Percentiles rank a stretch among this genome's conserved stretches.
phyloP scores from a whole-genome alignment of 139 green algal genomes.

The Bryopsis sp. region DNA sequence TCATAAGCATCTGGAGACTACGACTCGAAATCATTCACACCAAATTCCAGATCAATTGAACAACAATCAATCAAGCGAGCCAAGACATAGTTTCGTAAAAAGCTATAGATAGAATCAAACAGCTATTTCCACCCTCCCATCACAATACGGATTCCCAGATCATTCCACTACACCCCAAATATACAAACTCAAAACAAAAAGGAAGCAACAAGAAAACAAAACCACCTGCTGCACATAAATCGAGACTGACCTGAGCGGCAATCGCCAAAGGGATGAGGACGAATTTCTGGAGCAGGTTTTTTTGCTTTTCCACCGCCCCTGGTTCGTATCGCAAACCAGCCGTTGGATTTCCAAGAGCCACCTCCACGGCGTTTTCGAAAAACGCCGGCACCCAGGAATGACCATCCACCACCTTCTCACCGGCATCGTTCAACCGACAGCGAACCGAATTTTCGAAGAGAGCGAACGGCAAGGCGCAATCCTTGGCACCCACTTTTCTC shows the following conservation, averaged over 20 bases:
- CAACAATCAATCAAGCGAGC: not conserved
- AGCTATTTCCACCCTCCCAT: too few species aligned
- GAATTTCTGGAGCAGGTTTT: conserved; percentile 4
- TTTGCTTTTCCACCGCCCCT: not conserved
- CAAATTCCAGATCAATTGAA: too few species aligned
- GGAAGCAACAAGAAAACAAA: too few species aligned
- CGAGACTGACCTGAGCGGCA: not conserved
- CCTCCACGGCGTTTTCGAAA: not conserved
- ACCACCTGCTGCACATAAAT: too few species aligned
- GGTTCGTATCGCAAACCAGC: not conserved
- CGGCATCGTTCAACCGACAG: not conserved
- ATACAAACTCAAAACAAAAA: too few species aligned
- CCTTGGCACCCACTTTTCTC: not conserved
- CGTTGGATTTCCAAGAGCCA: not conserved
- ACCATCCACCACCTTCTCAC: conserved; percentile 5
- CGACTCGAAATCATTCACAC: too few species aligned
- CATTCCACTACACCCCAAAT: too few species aligned
- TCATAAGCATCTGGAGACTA: too few species aligned
- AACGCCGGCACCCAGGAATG: not conserved
- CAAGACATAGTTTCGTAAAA: too few species aligned
- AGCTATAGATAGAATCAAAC: too few species aligned
- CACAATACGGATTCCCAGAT: too few species aligned
- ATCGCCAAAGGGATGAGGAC: not conserved
- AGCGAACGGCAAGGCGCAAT: not conserved
- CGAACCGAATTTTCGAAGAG: not conserved